Conservation (phyloP, 208 protist genomes). For the Lotmaria passim region DNA sequence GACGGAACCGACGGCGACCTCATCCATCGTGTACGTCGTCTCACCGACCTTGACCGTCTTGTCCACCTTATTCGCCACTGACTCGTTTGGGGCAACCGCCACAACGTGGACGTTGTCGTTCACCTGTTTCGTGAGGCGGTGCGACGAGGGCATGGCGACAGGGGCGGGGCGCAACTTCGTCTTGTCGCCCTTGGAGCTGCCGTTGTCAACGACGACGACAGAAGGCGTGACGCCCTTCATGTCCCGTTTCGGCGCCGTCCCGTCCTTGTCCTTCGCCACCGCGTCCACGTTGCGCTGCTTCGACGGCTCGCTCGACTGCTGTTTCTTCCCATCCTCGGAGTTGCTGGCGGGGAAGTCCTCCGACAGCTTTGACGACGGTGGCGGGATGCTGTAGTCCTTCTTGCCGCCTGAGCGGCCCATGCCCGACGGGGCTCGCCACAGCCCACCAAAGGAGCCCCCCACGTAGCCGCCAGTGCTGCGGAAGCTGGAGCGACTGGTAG, state of each 20-base stretch:
- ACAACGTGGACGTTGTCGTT: constrained; percentile 47
- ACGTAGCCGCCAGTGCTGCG: constrained; percentile 37
- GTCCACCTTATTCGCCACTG: constrained; percentile 30
- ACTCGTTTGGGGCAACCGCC: constrained; percentile 30
- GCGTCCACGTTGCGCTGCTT: neutral
- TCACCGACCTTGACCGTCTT: constrained; percentile 30
- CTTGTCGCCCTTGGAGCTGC: constrained; percentile 8
- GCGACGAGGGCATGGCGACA: constrained; percentile 27
- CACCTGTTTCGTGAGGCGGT: constrained; percentile 47
- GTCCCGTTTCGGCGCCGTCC: neutral
- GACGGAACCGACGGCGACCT: constrained; percentile 32
- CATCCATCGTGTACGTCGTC: constrained; percentile 43
- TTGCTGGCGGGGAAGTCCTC: constrained; percentile 8
- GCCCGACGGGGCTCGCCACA: constrained; percentile 40
- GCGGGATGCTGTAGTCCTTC: constrained; percentile 39
- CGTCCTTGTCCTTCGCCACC: neutral
- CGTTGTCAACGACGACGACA: constrained; percentile 9
- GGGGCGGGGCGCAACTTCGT: constrained; percentile 13
- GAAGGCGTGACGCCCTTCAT: constrained; percentile 9
- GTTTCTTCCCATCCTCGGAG: constrained; percentile 10
- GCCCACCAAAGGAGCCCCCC: constrained; percentile 41
- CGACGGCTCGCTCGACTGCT: neutral
- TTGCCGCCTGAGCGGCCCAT: constrained; percentile 20
- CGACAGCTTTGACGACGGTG: constrained; percentile 27
- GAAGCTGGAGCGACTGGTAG: constrained; percentile 21